A percentile compares a stretch with the other conserved stretches of the same genome.
phyloP scores from a whole-genome alignment of 2,329 filamentous ascomycete genomes.

The Verticillium alfalfae region DNA sequence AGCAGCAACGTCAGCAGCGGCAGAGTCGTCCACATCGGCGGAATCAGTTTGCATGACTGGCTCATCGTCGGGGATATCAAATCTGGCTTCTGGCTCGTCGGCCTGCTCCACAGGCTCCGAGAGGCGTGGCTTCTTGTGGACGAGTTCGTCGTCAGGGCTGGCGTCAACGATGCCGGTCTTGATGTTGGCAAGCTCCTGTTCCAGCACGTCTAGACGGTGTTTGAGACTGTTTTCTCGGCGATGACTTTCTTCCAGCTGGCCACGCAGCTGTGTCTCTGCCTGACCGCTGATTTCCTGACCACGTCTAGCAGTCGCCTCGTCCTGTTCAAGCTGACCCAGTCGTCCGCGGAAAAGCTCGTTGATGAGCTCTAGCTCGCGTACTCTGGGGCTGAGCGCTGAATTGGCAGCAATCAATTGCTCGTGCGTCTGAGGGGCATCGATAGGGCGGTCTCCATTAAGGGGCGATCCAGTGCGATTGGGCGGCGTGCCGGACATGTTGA shows the following conservation, averaged over 20 bases:
- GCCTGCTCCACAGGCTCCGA: not conserved
- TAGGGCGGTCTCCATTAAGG: conserved; percentile 54
- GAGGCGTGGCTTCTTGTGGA: conserved; percentile 9
- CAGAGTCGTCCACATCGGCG: not conserved
- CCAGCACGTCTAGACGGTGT: conserved; percentile 72
- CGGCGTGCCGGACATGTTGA: conserved; percentile 46
- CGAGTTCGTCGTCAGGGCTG: conserved; percentile 3
- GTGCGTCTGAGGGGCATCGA: conserved; percentile 70
- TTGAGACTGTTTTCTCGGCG: conserved; percentile 77
- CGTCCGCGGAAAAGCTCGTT: conserved; percentile 75
- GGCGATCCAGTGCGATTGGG: conserved; percentile 45
- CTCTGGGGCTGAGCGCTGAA: conserved; percentile 85
- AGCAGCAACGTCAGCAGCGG: not conserved
- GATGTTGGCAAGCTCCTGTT: conserved; percentile 47
- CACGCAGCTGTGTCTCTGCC: conserved; percentile 51
- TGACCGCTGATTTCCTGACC: conserved; percentile 50
- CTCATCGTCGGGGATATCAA: not conserved
- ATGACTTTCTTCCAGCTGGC: conserved; percentile 69
- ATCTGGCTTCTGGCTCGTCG: not conserved
- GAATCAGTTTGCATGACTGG: not conserved
- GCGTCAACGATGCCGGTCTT: conserved; percentile 6
- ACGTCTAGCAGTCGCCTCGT: conserved; percentile 62
- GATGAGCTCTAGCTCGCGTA: conserved; percentile 93
- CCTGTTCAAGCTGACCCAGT: conserved; percentile 73
- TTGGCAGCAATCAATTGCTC: conserved; percentile 77